Evolutionary conservation across 306 rosid genomes (phyloP).

Genomic region (Malus domestica): DNA sequence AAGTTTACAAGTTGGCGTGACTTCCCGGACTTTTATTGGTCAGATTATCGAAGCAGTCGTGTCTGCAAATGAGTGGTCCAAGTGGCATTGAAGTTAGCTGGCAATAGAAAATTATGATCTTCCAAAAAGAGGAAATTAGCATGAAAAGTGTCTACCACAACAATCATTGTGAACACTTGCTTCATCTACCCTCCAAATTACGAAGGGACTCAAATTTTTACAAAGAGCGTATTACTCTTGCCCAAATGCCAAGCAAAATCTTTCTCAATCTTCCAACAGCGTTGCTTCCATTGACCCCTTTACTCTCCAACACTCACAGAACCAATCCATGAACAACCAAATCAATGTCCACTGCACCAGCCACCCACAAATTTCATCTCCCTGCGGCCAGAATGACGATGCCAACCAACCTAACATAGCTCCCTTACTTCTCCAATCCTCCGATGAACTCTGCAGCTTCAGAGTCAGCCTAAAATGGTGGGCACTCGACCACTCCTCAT

Average conservation of each 20-base stretch:
- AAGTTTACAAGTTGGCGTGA: no score
- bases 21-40: no score
- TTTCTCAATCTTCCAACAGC: background rate
- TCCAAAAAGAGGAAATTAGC: no score
- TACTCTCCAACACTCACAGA: background rate
- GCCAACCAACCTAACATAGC: conserved; percentile 6
- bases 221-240: background rate
- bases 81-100: no score
- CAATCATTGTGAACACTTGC: no score
- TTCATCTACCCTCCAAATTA: no score
- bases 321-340: conserved; percentile 2
- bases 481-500: conserved; percentile 75
- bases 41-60: no score
- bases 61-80: no score
- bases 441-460: conserved; percentile 58
- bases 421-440: conserved; percentile 56
- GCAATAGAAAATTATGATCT: no score
- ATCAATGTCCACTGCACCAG: background rate
- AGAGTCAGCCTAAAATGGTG: conserved; percentile 71
- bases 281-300: background rate
- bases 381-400: background rate
- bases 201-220: background rate
- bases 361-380: background rate
- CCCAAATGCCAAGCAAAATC: background rate
- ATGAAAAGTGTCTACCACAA: no score